Conservation (phyloP, 352 stramenopile species). For the Pelagophyceae sp. region DNA sequence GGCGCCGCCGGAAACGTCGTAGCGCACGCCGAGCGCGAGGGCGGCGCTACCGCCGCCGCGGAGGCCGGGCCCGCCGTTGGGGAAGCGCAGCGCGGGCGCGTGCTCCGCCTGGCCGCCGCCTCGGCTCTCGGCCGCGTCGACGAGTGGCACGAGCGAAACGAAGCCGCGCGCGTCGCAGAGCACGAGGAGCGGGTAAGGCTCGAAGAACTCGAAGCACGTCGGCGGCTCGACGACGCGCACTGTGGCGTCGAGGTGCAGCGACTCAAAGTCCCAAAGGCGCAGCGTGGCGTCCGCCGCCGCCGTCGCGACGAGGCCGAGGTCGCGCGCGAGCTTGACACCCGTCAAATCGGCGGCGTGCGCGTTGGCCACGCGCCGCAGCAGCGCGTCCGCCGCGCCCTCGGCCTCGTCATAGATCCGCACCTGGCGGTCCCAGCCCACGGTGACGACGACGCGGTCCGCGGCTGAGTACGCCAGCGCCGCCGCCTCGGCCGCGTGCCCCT, state of each 20-base stretch:
- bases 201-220: constrained; percentile 21
- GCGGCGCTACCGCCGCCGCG: neutral
- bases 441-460: constrained; percentile 31
- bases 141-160: constrained; percentile 20
- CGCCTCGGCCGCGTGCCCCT: constrained; percentile 18
- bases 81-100: constrained; percentile 22
- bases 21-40: neutral
- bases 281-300: constrained; percentile 15
- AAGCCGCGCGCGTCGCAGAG: constrained; percentile 17
- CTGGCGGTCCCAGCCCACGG: constrained; percentile 29
- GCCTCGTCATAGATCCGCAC: constrained; percentile 32
- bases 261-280: constrained; percentile 35
- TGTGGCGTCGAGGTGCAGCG: constrained; percentile 25
- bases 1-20: neutral
- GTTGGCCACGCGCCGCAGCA: constrained; percentile 23
- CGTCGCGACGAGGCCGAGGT: constrained; percentile 31
- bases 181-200: constrained; percentile 28
- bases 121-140: neutral
- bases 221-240: neutral
- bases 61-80: constrained; percentile 12
- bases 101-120: too few species aligned
- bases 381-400: constrained; percentile 16
- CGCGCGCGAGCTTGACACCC: constrained; percentile 20
- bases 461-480: constrained; percentile 24
- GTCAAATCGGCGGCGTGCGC: constrained; percentile 30